Percentiles rank a stretch among this genome's conserved stretches.
Evolutionary conservation across 306 rosid genomes (phyloP).

Genomic region (Boehmeria nivea): DNA sequence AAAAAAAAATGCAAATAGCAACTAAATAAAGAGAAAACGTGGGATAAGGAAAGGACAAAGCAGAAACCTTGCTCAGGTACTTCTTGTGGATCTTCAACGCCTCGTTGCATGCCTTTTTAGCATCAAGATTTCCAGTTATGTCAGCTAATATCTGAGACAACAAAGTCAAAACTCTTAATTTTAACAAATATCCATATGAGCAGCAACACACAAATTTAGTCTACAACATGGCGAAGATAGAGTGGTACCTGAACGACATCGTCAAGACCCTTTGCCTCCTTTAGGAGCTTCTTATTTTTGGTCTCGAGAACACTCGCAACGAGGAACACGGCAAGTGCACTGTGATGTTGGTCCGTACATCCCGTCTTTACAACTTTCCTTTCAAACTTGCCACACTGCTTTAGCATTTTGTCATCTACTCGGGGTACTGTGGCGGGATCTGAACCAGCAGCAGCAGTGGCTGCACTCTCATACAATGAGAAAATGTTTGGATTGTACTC

Average conservation of each 20-base stretch:
- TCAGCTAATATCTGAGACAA: constrained; percentile 66
- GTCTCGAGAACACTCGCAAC: constrained; percentile 88
- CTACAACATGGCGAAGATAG: constrained; percentile 2
- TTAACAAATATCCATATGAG: constrained; percentile 10
- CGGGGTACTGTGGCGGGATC: constrained; percentile 21
- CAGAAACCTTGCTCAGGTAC: constrained; percentile 69
- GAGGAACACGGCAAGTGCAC: constrained; percentile 65
- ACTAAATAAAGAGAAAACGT: background rate
- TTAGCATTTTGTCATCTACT: constrained; percentile 46
- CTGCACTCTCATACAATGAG: constrained; percentile 43
- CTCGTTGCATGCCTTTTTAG: constrained; percentile 68
- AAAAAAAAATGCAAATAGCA: background rate
- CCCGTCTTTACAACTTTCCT: constrained; percentile 62
- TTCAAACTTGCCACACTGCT: constrained; percentile 86
- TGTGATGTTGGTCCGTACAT: constrained; percentile 31
- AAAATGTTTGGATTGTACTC: constrained; percentile 91
- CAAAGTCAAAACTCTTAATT: constrained; percentile 20
- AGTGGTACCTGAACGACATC: constrained; percentile 66
- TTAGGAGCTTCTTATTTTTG: constrained; percentile 65
- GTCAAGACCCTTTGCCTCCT: constrained; percentile 86
- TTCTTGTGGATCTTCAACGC: constrained; percentile 85
- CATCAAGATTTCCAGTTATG: constrained; percentile 72
- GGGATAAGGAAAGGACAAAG: constrained; percentile 10
- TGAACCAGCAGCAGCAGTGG: constrained; percentile 25
- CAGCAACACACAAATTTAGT: constrained; percentile 3